Evolutionary conservation across 2,329 filamentous ascomycete species (phyloP).

Genomic region (Fusarium sp.): DNA sequence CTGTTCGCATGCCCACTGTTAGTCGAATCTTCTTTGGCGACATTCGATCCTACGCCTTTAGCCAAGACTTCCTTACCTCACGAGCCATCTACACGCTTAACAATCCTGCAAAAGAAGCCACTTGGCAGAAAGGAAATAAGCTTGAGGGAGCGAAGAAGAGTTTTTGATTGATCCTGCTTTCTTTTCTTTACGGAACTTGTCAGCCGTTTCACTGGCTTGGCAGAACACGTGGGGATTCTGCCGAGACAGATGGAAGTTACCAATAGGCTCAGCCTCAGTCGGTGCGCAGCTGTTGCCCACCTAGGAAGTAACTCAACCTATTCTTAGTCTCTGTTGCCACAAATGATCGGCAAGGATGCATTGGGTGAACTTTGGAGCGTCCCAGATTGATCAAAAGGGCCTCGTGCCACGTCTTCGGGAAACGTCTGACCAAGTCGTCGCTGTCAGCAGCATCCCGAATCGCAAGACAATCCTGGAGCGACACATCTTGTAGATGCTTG

Average conservation of each 20-base stretch:
- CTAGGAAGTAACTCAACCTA: not conserved
- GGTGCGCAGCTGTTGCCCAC: conserved; percentile 48
- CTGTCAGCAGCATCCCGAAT: too few species aligned
- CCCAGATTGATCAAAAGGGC: not conserved
- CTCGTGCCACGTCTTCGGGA: not conserved
- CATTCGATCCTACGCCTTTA: conserved; percentile 39
- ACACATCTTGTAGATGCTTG: too few species aligned
- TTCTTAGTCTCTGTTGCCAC: not conserved
- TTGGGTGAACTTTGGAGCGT: conserved; percentile 46
- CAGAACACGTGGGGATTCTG: conserved; percentile 49
- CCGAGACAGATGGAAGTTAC: conserved; percentile 49
- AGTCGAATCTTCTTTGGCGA: conserved; percentile 42
- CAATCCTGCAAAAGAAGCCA: conserved; percentile 10
- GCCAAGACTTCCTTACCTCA: conserved; percentile 39
- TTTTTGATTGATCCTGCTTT: conserved; percentile 46
- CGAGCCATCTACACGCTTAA: not conserved
- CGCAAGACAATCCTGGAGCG: too few species aligned
- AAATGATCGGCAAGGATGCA: conserved; percentile 7
- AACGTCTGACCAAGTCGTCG: not conserved
- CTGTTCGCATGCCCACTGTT: conserved; percentile 1
- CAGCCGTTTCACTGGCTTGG: conserved; percentile 24
- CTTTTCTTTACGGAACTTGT: conserved; percentile 45
- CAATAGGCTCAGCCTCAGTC: conserved; percentile 50
- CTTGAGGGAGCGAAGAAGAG: conserved; percentile 30
- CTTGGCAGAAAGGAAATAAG: not conserved